Conservation (phyloP, 352 stramenopile genomes). For the Albugo candida region DNA sequence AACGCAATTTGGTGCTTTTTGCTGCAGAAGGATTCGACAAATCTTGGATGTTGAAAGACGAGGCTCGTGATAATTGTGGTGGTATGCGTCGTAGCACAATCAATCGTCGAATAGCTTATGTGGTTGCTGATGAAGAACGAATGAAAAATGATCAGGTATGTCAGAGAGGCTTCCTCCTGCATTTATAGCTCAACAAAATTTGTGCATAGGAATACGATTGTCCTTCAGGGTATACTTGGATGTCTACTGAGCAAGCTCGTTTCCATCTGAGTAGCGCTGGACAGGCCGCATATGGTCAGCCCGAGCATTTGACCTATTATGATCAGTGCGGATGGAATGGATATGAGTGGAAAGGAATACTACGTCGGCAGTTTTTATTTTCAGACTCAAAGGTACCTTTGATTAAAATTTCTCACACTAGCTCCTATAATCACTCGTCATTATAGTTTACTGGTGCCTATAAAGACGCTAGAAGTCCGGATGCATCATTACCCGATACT, state of each 20-base stretch:
- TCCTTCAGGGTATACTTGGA: conserved; percentile 59
- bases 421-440: not conserved
- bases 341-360: conserved; percentile 40
- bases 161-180: not conserved
- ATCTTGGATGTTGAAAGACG: conserved; percentile 25
- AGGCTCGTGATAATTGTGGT: conserved; percentile 37
- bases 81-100: conserved; percentile 50
- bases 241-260: conserved; percentile 52
- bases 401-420: not conserved
- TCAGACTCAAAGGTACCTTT: conserved; percentile 42
- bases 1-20: conserved; percentile 62
- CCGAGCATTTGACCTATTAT: conserved; percentile 53
- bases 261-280: conserved; percentile 15
- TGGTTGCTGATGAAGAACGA: conserved; percentile 30
- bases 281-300: conserved; percentile 9
- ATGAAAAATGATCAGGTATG: conserved; percentile 41
- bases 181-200: not conserved
- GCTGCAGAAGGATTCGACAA: conserved; percentile 39
- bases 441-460: conserved; percentile 44
- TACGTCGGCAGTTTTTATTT: conserved; percentile 66
- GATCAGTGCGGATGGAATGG: conserved; percentile 71
- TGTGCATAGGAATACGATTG: conserved; percentile 61
- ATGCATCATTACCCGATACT: conserved; percentile 36
- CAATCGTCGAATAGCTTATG: conserved; percentile 31
- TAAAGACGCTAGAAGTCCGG: conserved; percentile 62